Evolutionary conservation across 371 early-diverging fungal species (phyloP).

Genomic region (Rhizopus sp.): DNA sequence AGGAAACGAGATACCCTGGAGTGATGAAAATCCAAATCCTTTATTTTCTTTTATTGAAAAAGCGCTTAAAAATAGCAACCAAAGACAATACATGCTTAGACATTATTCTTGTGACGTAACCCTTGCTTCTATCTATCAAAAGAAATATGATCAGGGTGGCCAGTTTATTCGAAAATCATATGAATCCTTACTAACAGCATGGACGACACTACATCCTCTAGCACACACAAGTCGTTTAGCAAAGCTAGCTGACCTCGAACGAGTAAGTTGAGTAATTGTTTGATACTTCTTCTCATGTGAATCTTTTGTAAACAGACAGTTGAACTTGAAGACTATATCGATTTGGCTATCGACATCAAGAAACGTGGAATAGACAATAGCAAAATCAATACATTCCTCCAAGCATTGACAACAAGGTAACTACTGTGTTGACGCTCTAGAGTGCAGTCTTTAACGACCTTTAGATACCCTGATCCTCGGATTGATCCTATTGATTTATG

Average conservation of each 20-base stretch:
- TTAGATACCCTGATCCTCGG: slow-evolving; percentile 36
- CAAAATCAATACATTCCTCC: slow-evolving; percentile 19
- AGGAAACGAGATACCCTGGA: slow-evolving; percentile 45
- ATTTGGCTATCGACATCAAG: slow-evolving; percentile 39
- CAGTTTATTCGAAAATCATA: slow-evolving; percentile 56
- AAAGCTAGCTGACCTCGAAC: slow-evolving; percentile 51
- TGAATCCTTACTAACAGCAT: slow-evolving; percentile 49
- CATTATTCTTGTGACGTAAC: slow-evolving; percentile 56
- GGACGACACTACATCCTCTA: slow-evolving; percentile 60
- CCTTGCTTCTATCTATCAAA: slow-evolving; percentile 37
- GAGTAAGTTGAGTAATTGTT: slow-evolving; percentile 32
- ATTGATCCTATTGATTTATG: slow-evolving; percentile 53
- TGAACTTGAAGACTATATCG: slow-evolving; percentile 64
- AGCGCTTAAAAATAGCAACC: slow-evolving; percentile 41
- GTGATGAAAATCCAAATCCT: slow-evolving; percentile 54
- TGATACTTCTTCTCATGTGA: not conserved
- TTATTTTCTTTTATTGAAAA: slow-evolving; percentile 50
- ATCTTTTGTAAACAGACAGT: slow-evolving; percentile 41
- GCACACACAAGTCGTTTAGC: slow-evolving; percentile 50
- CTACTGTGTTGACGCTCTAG: not conserved
- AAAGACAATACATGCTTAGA: slow-evolving; percentile 39
- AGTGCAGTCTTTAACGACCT: not conserved
- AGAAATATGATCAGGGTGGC: slow-evolving; percentile 54
- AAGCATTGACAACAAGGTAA: slow-evolving; percentile 19
- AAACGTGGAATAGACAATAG: not conserved